Conservation (phyloP, 2,329 filamentous ascomycete genomes). For the Cercospora beticola region DNA sequence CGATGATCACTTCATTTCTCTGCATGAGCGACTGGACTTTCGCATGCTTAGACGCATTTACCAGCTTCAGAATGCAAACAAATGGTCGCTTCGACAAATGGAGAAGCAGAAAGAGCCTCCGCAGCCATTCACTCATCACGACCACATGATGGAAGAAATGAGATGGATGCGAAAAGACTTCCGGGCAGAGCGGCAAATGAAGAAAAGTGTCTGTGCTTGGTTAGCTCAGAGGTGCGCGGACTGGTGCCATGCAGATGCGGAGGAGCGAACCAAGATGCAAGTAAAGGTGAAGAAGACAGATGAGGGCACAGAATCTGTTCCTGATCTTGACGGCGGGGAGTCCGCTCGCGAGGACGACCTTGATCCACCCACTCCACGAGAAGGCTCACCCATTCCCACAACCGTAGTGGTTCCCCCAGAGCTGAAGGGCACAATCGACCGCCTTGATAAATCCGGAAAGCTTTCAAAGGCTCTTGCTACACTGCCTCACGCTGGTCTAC, state of each 20-base stretch:
- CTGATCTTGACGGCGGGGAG: constrained; percentile 36
- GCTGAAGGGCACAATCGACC: constrained; percentile 28
- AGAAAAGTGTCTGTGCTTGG: constrained; percentile 74
- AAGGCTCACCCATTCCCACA: constrained; percentile 17
- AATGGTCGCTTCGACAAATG: constrained; percentile 89
- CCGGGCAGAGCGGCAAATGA: constrained; percentile 91
- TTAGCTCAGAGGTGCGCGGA: constrained; percentile 81
- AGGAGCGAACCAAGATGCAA: constrained; percentile 67
- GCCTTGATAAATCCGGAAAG: constrained; percentile 31
- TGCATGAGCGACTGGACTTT: constrained; percentile 84
- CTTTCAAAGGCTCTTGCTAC: constrained; percentile 31
- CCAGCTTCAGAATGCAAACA: constrained; percentile 82
- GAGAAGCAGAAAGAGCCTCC: constrained; percentile 80
- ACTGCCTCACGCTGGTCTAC: constrained; percentile 31
- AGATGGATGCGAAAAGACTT: constrained; percentile 99
- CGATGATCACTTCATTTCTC: constrained; percentile 75
- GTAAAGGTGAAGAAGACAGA: constrained; percentile 56
- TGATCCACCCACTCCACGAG: constrained; percentile 31
- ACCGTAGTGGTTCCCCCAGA: constrained; percentile 34
- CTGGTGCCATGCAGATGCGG: constrained; percentile 66
- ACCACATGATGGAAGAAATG: constrained; percentile 84
- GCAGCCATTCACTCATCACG: constrained; percentile 75
- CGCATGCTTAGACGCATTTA: constrained; percentile 84
- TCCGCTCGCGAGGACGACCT: constrained; percentile 36
- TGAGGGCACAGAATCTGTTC: constrained; percentile 19